These are phyloP conservation scores for Pyrenopolyporus hunteri DNA, from an alignment of 495 filamentous ascomycete species.

Conservation along the genomic window DNA sequence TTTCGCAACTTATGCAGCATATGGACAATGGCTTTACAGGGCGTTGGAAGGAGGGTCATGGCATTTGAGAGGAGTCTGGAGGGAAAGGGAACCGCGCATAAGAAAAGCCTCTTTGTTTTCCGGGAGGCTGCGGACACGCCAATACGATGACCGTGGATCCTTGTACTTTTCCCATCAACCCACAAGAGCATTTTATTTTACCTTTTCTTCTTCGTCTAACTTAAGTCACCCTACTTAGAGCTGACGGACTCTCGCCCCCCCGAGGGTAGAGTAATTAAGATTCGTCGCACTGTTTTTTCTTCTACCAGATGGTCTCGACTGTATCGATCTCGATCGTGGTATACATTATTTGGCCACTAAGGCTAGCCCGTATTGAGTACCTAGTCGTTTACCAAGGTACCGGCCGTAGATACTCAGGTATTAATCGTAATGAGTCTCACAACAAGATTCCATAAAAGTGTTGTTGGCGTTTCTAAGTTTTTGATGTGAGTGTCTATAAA, in stretches of 20 bases:
- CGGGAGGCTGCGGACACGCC: neutral
- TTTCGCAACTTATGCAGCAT: conserved; percentile 32
- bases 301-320: conserved; percentile 1
- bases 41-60: conserved; percentile 27
- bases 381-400: too few relatives aligned
- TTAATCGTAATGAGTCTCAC: too few relatives aligned
- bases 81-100: conserved; percentile 28
- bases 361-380: too few relatives aligned
- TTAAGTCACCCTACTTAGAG: neutral
- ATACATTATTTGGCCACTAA: too few relatives aligned
- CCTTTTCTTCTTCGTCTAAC: conserved; percentile 20
- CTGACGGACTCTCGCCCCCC: neutral
- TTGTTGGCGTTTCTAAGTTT: too few relatives aligned
- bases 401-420: too few relatives aligned
- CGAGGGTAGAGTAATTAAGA: conserved; percentile 21
- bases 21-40: conserved; percentile 28
- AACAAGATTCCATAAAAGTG: too few relatives aligned
- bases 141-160: neutral
- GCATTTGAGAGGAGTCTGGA: conserved; percentile 35
- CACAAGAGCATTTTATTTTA: conserved; percentile 11
- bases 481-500: too few relatives aligned
- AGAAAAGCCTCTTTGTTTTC: conserved; percentile 5
- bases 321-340: neutral
- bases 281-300: conserved; percentile 19
- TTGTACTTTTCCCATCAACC: neutral